Percentiles rank a stretch among this genome's conserved stretches.
phyloP scores from a whole-genome alignment of 2,329 filamentous ascomycete genomes.

The Diatrype stigma region DNA sequence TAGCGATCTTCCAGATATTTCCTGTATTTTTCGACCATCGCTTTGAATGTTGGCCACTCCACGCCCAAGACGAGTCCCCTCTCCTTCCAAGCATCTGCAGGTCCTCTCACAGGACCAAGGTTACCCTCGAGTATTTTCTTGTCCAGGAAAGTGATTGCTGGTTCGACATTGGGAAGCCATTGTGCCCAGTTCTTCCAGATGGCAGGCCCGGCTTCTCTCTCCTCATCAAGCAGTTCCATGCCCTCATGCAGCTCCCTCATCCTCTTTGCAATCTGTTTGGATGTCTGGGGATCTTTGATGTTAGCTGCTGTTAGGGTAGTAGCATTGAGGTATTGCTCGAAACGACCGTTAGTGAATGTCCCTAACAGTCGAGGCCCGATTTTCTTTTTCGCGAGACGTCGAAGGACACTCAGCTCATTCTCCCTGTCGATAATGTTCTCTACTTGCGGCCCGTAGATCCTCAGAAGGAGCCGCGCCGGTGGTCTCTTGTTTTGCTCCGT shows the following conservation, averaged over 20 bases:
- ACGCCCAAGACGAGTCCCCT: slow-evolving; percentile 78
- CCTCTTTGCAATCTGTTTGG: slow-evolving; percentile 89
- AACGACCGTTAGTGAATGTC: slow-evolving; percentile 90
- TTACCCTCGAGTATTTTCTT: slow-evolving; percentile 51
- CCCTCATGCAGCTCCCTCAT: slow-evolving; percentile 96
- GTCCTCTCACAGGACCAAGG: slow-evolving; percentile 22
- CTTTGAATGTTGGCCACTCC: slow-evolving; percentile 74
- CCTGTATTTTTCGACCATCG: slow-evolving; percentile 72
- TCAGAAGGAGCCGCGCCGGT: slow-evolving; percentile 71
- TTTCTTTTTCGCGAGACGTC: slow-evolving; percentile 81
- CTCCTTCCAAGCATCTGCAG: slow-evolving; percentile 56
- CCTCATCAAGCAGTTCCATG: slow-evolving; percentile 76
- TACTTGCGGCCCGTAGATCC: slow-evolving; percentile 91
- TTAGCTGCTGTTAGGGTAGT: slow-evolving; percentile 72
- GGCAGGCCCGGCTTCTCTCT: slow-evolving; percentile 73
- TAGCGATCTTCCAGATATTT: slow-evolving; percentile 68
- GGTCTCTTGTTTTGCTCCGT: slow-evolving; percentile 36
- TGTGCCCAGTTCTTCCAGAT: slow-evolving; percentile 95
- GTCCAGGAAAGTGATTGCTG: slow-evolving; percentile 54
- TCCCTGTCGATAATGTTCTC: slow-evolving; percentile 95
- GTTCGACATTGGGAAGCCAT: slow-evolving; percentile 68
- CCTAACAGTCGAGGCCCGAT: slow-evolving; percentile 90
- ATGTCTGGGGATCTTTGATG: slow-evolving; percentile 76
- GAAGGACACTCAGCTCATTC: slow-evolving; percentile 80
- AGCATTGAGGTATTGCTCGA: slow-evolving; percentile 91